A percentile compares a stretch with the other conserved stretches of the same genome.
These are phyloP conservation scores for Hydnomerulius pinastri DNA, from an alignment of 768 basidiomycete species.

Conservation along the genomic window DNA sequence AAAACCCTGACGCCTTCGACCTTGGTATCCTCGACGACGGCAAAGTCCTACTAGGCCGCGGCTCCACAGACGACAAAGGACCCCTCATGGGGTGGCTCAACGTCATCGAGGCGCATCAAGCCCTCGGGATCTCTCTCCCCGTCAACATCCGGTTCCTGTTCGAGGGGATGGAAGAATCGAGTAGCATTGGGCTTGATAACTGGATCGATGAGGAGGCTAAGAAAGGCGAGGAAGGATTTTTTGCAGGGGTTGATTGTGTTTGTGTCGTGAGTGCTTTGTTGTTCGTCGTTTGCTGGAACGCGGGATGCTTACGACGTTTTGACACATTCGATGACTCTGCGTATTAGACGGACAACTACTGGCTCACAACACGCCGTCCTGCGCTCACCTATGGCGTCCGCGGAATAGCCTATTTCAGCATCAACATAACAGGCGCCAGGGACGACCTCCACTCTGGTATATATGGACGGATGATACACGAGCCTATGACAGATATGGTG, in stretches of 20 bases:
- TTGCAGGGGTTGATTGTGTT: slow-evolving; percentile 80
- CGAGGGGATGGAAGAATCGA: slow-evolving; percentile 94
- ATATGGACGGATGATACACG: slow-evolving; percentile 74
- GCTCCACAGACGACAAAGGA: slow-evolving; percentile 89
- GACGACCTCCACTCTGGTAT: slow-evolving; percentile 88
- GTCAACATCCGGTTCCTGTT: slow-evolving; percentile 89
- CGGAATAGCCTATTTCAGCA: slow-evolving; percentile 79
- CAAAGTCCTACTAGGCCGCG: slow-evolving; percentile 78
- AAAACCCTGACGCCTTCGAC: slow-evolving; percentile 66
- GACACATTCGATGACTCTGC: too few relatives aligned
- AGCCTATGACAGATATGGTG: slow-evolving; percentile 90
- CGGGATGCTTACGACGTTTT: background rate
- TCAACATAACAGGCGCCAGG: slow-evolving; percentile 76
- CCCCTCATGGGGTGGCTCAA: slow-evolving; percentile 89
- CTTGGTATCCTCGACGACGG: slow-evolving; percentile 47
- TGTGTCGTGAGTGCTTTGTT: slow-evolving; percentile 69
- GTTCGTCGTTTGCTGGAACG: background rate
- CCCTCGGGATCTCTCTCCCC: slow-evolving; percentile 68
- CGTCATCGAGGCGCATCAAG: slow-evolving; percentile 80
- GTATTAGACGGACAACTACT: slow-evolving; percentile 89
- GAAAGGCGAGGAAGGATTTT: slow-evolving; percentile 62
- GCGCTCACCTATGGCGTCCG: slow-evolving; percentile 82
- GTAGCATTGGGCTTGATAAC: slow-evolving; percentile 82
- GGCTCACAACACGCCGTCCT: slow-evolving; percentile 77
- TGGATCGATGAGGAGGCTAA: slow-evolving; percentile 71